phyloP scores from a whole-genome alignment of 768 basidiomycete genomes.

The Leucosporidium scottii region DNA sequence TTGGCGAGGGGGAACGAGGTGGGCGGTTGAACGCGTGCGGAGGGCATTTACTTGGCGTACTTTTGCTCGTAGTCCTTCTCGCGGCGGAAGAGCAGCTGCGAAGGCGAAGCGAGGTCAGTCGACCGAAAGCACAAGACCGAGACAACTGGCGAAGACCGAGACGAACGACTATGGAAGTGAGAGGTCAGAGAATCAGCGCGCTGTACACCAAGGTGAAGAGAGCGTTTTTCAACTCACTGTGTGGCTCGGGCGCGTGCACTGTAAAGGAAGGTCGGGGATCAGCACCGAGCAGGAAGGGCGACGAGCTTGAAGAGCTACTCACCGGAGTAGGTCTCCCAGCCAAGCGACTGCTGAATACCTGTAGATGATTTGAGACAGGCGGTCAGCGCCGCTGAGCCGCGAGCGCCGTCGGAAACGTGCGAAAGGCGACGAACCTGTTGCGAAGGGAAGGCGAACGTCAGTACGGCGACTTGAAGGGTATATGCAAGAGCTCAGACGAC shows the following conservation, averaged over 20 bases:
- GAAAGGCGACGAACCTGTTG: too few species aligned
- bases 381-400: too few species aligned
- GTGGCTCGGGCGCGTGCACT: not conserved
- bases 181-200: not conserved
- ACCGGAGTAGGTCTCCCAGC: too few species aligned
- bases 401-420: too few species aligned
- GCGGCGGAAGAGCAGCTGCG: conserved; percentile 27
- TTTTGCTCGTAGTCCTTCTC: conserved; percentile 27
- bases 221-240: not conserved
- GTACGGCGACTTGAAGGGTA: too few species aligned
- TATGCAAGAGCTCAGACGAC: too few species aligned
- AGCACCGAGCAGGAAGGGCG: too few species aligned
- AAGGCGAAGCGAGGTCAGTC: not conserved
- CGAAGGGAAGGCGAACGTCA: too few species aligned
- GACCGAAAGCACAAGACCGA: not conserved
- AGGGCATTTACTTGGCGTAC: conserved; percentile 14
- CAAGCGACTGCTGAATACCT: too few species aligned
- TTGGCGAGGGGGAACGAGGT: not conserved
- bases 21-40: not conserved
- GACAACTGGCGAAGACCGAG: not conserved
- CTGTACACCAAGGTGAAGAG: not conserved
- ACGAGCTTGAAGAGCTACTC: too few species aligned
- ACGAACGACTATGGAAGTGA: not conserved
- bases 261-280: not conserved
- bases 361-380: too few species aligned